Percentiles rank a stretch among this genome's conserved stretches.
Evolutionary conservation across 2,329 filamentous ascomycete species (phyloP).

Genomic region (Aspergillus persii): DNA sequence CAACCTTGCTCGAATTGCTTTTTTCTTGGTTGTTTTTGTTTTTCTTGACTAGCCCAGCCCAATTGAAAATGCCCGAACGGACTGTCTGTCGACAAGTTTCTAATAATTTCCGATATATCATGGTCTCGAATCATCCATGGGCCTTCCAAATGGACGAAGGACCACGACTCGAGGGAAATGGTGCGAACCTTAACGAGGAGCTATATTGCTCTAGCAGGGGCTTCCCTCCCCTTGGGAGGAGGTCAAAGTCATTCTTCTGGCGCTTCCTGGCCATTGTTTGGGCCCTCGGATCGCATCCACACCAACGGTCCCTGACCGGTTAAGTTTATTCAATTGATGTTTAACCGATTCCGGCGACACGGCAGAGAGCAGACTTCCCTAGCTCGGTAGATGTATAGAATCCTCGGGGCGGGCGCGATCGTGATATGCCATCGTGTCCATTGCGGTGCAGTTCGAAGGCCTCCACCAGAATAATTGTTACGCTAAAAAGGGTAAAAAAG

Average conservation of each 20-base stretch:
- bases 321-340: not conserved
- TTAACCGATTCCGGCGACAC: not conserved
- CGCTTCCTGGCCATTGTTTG: not conserved
- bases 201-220: not conserved
- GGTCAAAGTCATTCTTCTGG: not conserved
- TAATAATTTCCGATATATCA: conserved; percentile 18
- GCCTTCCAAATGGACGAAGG: not conserved
- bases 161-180: conserved; percentile 4
- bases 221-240: not conserved
- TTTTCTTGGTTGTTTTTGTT: not conserved
- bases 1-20: no score
- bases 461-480: not conserved
- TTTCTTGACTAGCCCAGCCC: not conserved
- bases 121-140: conserved; percentile 9
- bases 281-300: conserved; percentile 5
- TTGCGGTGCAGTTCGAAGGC: not conserved
- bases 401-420: not conserved
- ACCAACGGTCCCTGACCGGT: conserved; percentile 1
- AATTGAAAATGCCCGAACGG: conserved; percentile 1
- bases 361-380: not conserved
- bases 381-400: not conserved
- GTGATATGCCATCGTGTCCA: not conserved
- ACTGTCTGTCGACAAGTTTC: not conserved
- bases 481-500: not conserved
- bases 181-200: conserved; percentile 13